phyloP scores from a whole-genome alignment of 768 basidiomycete species.

The Agrocybe chaxingu region DNA sequence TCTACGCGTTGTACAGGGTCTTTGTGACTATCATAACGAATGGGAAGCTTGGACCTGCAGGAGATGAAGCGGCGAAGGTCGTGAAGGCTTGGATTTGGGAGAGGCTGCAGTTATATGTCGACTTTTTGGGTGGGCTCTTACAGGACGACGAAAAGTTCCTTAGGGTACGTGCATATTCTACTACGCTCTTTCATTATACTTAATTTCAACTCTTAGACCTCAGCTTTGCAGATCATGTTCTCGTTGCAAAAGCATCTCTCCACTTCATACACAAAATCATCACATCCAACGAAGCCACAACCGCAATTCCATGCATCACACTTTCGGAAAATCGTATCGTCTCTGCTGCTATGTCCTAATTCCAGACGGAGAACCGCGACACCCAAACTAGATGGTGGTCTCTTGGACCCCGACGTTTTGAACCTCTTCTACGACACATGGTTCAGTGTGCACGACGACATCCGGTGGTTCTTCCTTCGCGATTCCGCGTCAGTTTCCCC shows the following conservation, averaged over 20 bases:
- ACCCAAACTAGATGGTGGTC: constrained; percentile 23
- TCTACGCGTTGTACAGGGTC: constrained; percentile 80
- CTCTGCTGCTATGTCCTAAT: constrained; percentile 58
- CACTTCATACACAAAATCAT: constrained; percentile 48
- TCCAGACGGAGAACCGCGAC: constrained; percentile 33
- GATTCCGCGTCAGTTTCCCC: constrained; percentile 61
- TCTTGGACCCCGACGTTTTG: constrained; percentile 57
- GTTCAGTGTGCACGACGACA: constrained; percentile 76
- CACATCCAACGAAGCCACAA: constrained; percentile 30
- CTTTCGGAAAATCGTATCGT: constrained; percentile 61
- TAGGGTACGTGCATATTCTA: constrained; percentile 47
- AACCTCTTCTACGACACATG: constrained; percentile 66
- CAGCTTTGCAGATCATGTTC: constrained; percentile 71
- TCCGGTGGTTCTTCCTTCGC: constrained; percentile 87
- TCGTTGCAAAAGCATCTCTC: constrained; percentile 78
- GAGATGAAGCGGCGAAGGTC: constrained; percentile 54
- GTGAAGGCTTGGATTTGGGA: constrained; percentile 83
- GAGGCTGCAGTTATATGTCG: constrained; percentile 65
- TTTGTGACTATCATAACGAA: constrained; percentile 63
- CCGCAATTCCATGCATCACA: constrained; percentile 69
- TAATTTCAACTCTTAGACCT: constrained; percentile 42
- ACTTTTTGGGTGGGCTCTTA: constrained; percentile 65
- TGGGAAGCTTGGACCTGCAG: constrained; percentile 49
- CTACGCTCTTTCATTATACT: not conserved
- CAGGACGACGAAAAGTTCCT: constrained; percentile 75